phyloP scores from a whole-genome alignment of 768 basidiomycete species.

The Coprinellus aureogranulatus region DNA sequence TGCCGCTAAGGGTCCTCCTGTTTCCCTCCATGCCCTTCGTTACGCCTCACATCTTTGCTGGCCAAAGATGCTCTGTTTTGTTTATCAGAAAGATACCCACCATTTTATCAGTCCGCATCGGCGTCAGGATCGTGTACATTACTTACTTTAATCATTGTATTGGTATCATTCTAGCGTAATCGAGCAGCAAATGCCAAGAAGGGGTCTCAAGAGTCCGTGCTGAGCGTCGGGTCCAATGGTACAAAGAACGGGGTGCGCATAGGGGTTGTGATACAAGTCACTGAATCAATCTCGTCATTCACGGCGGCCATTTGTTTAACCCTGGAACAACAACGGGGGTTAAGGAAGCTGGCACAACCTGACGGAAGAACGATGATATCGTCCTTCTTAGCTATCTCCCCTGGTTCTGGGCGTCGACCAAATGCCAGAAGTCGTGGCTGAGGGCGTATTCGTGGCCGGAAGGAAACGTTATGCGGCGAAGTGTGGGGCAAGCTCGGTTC shows the following conservation, averaged over 20 bases:
- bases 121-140: slow-evolving; percentile 8
- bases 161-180: background rate
- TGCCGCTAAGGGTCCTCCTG: too few relatives aligned
- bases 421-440: slow-evolving; percentile 33
- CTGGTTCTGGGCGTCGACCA: background rate
- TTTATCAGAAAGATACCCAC: slow-evolving; percentile 12
- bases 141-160: slow-evolving; percentile 6
- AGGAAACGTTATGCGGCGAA: slow-evolving; percentile 55
- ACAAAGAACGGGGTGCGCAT: background rate
- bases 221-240: too few relatives aligned
- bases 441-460: slow-evolving; percentile 52
- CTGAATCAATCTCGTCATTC: background rate
- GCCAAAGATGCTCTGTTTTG: slow-evolving; percentile 4
- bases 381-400: background rate
- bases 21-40: slow-evolving; percentile 10
- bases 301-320: slow-evolving; percentile 1
- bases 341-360: background rate
- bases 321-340: slow-evolving; percentile 5
- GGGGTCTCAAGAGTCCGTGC: too few relatives aligned
- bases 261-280: background rate
- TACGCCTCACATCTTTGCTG: slow-evolving; percentile 5
- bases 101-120: background rate
- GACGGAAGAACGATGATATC: background rate
- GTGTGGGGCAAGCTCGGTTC: slow-evolving; percentile 51
- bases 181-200: background rate